phyloP scores from a whole-genome alignment of 2,329 filamentous ascomycete genomes.

The Scleromitrula shiraiana region DNA sequence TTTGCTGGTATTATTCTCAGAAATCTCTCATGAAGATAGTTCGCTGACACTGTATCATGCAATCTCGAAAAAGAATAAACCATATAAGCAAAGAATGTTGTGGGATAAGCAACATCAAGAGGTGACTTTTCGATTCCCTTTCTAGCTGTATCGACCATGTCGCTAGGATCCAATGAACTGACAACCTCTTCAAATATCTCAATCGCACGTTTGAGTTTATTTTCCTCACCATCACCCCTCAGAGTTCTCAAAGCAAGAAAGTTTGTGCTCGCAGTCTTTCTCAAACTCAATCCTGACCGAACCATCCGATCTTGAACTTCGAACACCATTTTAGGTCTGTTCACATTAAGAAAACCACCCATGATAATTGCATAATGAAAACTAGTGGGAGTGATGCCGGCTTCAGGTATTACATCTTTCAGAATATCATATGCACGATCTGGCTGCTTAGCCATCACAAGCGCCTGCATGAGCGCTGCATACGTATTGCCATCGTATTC shows the following conservation, averaged over 20 bases:
- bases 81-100: constrained; percentile 43
- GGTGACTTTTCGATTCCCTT: constrained; percentile 19
- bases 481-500: constrained; percentile 50
- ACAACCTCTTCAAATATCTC: constrained; percentile 22
- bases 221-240: background rate
- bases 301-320: constrained; percentile 38
- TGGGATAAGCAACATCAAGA: constrained; percentile 23
- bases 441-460: constrained; percentile 44
- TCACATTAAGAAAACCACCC: constrained; percentile 36
- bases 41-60: constrained; percentile 39
- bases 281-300: constrained; percentile 31
- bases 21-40: constrained; percentile 50
- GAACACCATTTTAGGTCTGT: constrained; percentile 37
- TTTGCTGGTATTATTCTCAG: constrained; percentile 33
- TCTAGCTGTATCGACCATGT: constrained; percentile 19
- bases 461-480: constrained; percentile 50
- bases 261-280: constrained; percentile 35
- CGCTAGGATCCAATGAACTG: constrained; percentile 19
- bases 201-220: constrained; percentile 22
- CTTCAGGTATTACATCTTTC: constrained; percentile 41
- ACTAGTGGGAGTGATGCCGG: constrained; percentile 36
- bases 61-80: constrained; percentile 46
- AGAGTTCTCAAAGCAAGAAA: constrained; percentile 33
- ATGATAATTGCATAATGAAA: constrained; percentile 47
- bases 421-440: constrained; percentile 47